Base-by-base conservation (phyloP, 2,329 filamentous ascomycete genomes). In the Penicillium sp. region DNA sequence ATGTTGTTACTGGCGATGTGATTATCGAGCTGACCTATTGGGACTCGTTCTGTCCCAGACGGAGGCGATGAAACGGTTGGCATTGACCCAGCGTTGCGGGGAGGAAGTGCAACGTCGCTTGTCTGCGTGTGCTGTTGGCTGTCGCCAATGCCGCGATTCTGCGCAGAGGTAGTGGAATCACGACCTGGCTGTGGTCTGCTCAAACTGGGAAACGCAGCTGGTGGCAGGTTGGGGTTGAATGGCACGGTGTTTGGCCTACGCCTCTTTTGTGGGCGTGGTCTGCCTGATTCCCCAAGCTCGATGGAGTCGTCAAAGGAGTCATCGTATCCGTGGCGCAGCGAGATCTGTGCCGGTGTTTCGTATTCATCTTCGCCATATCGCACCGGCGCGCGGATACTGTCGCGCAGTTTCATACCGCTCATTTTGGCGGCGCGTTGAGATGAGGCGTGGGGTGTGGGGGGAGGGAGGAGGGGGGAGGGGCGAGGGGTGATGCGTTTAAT, bases 161-260 rank as follows among this genome's bases (percentile, higher is more conserved):
- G 23, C 11, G 15, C 29, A 4, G 50, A 36, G 13, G 25, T 7
- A 6, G 25, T 38, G 15, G 29, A 23, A 2, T 16, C n/a, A 15
- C 23, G 46, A 19, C 21, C 11, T 29, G 39, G n/a, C 19, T 52
- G 55, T 15, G 65, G 62, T 8, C 44, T 50, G 29, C 72, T 65
- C 19, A 76, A 53, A 8, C 72, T 77, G 23, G 77, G 77, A 54
- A 79, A 79, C 7, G 70, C 72, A 34, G 76, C 76, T 43, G 76
- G 72, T 41, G 71, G 73, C 16, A 73, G 62, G 43, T 73, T 65
- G 10, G 77, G 75, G 59, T 78, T 66, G 56, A 69, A 79, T 19
- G 53, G 50, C 21, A 55, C 55, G 21, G 45, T 54, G 15, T 23
- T 47, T 9, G 55, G 31, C n/a, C 25, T 53, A 23, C 33, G 33